Evolutionary conservation across 306 rosid species (phyloP).

Genomic region (Fragaria iinumae): DNA sequence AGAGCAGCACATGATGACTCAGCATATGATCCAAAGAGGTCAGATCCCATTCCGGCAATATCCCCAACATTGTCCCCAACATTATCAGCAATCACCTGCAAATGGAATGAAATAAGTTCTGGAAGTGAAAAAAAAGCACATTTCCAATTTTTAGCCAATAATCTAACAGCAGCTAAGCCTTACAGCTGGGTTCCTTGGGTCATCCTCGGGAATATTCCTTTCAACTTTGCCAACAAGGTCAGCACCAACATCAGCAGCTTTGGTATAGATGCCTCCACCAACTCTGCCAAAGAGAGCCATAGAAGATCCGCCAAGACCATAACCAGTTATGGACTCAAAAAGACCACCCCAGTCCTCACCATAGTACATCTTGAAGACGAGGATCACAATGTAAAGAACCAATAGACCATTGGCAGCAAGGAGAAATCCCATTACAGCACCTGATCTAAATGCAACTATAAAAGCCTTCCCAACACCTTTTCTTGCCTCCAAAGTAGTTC

Average conservation of each 20-base stretch:
- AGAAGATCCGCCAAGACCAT: constrained; percentile 98
- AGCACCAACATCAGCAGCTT: constrained; percentile 99
- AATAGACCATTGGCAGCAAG: constrained; percentile 94
- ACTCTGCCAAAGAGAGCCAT: constrained; percentile 99
- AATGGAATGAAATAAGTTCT: neutral
- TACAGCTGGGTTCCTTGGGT: constrained; percentile 99
- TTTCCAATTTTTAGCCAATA: neutral
- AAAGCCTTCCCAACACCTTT: constrained; percentile 97
- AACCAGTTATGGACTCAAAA: constrained; percentile 94
- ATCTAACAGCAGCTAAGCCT: constrained; percentile 16
- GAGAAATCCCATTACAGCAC: constrained; percentile 98
- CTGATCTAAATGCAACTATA: constrained; percentile 83
- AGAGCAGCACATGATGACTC: constrained; percentile 99
- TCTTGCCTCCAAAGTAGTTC: constrained; percentile 90
- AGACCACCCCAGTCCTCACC: constrained; percentile 98
- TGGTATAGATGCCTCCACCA: constrained; percentile 96
- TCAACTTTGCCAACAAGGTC: constrained; percentile 96
- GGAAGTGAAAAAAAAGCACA: neutral
- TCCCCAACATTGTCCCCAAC: constrained; percentile 99
- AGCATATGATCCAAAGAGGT: constrained; percentile 94
- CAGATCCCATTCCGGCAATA: constrained; percentile 99
- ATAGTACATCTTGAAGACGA: constrained; percentile 77
- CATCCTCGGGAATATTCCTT: constrained; percentile 94
- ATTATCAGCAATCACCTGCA: constrained; percentile 93
- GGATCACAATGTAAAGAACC: constrained; percentile 77